These are phyloP conservation scores for Davidsoniella neocaledoniae DNA, from an alignment of 2,329 filamentous ascomycete species.

Conservation along the genomic window DNA sequence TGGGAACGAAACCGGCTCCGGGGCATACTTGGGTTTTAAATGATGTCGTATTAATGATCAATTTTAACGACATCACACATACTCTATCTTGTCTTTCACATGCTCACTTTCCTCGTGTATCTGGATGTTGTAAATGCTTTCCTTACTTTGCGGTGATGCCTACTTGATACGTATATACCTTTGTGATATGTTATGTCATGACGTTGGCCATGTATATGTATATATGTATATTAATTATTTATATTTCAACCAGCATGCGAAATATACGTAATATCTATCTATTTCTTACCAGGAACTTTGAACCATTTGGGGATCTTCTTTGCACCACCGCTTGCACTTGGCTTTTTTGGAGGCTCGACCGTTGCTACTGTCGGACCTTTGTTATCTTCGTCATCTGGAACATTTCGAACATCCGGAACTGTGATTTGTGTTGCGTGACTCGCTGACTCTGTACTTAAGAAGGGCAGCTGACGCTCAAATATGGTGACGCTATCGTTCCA, in stretches of 20 bases:
- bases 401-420: slow-evolving; percentile 37
- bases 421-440: slow-evolving; percentile 49
- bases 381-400: slow-evolving; percentile 23
- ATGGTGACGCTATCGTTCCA: slow-evolving; percentile 52
- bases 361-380: slow-evolving; percentile 15
- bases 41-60: slow-evolving; percentile 5
- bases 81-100: neutral
- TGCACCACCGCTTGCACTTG: slow-evolving; percentile 23
- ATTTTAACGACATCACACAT: neutral
- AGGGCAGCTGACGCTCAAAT: slow-evolving; percentile 35
- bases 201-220: neutral
- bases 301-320: slow-evolving; percentile 53
- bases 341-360: slow-evolving; percentile 16
- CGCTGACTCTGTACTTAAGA: slow-evolving; percentile 41
- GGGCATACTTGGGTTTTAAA: neutral
- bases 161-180: neutral
- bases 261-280: slow-evolving; percentile 1
- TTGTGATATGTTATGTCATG: neutral
- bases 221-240: neutral
- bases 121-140: no score
- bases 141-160: no score
- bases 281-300: slow-evolving; percentile 58
- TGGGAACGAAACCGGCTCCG: neutral
- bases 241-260: neutral
- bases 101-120: no score